Percentiles rank a stretch among this genome's conserved stretches.
phyloP scores from a whole-genome alignment of 148 eudicot species.

The Vaccinium vitisidaea region DNA sequence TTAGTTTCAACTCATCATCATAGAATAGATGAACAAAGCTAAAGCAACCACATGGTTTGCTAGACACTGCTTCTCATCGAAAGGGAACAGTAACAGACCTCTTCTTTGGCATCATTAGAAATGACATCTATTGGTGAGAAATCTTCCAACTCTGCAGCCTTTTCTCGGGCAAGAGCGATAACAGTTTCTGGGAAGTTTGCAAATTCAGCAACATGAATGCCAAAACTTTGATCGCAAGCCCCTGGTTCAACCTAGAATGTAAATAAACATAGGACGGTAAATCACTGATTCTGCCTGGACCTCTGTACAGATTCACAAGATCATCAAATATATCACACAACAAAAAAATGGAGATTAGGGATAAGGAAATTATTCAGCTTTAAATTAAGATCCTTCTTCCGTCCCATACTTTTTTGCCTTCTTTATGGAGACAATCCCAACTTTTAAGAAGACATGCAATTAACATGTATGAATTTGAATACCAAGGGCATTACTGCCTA shows the following conservation, averaged over 20 bases:
- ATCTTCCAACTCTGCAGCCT: slow-evolving; percentile 97
- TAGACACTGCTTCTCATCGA: not conserved
- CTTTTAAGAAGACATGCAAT: not conserved
- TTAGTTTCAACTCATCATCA: not conserved
- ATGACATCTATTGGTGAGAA: slow-evolving; percentile 63
- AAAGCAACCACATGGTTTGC: not conserved
- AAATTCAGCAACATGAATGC: slow-evolving; percentile 98
- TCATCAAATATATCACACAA: not conserved
- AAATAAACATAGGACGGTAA: slow-evolving; percentile 1
- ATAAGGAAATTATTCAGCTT: not conserved
- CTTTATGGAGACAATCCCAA: not conserved
- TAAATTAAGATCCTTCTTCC: not conserved
- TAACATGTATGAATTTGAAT: not conserved
- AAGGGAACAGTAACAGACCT: slow-evolving; percentile 37
- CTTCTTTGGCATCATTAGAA: slow-evolving; percentile 40
- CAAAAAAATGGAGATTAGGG: not conserved
- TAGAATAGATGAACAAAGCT: not conserved
- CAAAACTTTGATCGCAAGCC: slow-evolving; percentile 99
- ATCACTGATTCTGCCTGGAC: slow-evolving; percentile 6
- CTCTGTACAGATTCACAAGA: slow-evolving; percentile 3
- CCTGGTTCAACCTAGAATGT: slow-evolving; percentile 83
- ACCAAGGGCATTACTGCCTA: not conserved
- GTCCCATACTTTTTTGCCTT: not conserved
- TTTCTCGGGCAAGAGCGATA: slow-evolving; percentile 86
- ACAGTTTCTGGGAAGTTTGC: slow-evolving; percentile 94